phyloP scores from a whole-genome alignment of 352 stramenopile species.

The Thalassiosira livingstoniorum region DNA sequence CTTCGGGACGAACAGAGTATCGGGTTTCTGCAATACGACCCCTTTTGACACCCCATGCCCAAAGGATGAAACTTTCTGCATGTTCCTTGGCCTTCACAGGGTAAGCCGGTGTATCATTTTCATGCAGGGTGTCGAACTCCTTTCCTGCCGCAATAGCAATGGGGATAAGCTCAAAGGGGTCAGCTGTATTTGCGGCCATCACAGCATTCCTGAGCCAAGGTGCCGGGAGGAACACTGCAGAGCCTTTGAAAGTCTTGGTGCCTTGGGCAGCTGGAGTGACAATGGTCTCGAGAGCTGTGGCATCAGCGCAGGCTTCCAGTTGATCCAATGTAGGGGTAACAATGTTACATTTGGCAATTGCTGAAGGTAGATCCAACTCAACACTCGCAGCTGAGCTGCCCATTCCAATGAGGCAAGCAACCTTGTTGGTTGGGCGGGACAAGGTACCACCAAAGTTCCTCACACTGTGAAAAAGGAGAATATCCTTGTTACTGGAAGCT shows the following conservation, averaged over 20 bases:
- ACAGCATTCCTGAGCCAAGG: slow-evolving; percentile 5
- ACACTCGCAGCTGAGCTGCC: background rate
- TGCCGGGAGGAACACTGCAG: background rate
- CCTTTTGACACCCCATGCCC: slow-evolving; percentile 2
- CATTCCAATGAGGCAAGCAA: slow-evolving; percentile 3
- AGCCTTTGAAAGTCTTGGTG: background rate
- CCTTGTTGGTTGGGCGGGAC: slow-evolving; percentile 12
- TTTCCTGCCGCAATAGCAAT: background rate
- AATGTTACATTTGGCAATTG: background rate
- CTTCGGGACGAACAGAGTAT: background rate
- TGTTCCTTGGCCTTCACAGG: background rate
- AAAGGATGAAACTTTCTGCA: background rate
- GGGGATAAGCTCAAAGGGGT: slow-evolving; percentile 11
- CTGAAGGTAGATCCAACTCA: background rate
- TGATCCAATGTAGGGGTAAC: background rate
- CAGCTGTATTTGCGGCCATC: background rate
- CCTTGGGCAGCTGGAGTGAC: background rate
- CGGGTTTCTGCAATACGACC: background rate
- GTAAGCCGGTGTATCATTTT: background rate
- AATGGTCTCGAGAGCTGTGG: background rate
- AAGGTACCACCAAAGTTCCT: slow-evolving; percentile 22
- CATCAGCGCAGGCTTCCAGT: background rate
- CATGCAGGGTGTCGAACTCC: background rate
- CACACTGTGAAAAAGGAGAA: slow-evolving; percentile 11
- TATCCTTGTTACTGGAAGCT: background rate